Evolutionary conservation across 352 stramenopile species (phyloP).

Genomic region (Globisporangium echinulatum): DNA sequence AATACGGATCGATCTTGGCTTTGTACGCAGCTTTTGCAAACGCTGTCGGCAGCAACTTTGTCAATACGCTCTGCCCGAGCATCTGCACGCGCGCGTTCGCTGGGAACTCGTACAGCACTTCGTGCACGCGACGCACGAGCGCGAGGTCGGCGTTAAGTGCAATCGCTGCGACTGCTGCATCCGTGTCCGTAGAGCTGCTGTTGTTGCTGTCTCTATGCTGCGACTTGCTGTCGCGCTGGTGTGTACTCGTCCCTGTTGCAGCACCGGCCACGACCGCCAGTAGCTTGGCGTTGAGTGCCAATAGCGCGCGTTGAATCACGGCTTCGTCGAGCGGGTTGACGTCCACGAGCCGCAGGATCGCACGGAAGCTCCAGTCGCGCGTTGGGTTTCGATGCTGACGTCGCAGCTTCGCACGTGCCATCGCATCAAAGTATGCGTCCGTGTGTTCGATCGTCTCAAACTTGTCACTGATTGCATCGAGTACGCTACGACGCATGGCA

Average conservation of each 20-base stretch:
- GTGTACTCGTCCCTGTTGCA: too few relatives aligned
- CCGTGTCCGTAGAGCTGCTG: neutral
- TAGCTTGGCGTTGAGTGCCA: constrained; percentile 60
- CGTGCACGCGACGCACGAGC: constrained; percentile 54
- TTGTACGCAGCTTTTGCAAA: constrained; percentile 70
- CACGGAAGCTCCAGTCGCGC: constrained; percentile 30
- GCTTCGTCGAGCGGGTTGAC: constrained; percentile 55
- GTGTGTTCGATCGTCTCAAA: constrained; percentile 52
- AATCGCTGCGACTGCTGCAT: constrained; percentile 30
- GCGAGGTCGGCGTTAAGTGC: constrained; percentile 44
- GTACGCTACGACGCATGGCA: constrained; percentile 5
- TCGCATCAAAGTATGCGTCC: constrained; percentile 40
- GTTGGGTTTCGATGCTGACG: constrained; percentile 48
- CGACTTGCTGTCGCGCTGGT: constrained; percentile 7
- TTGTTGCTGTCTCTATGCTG: neutral
- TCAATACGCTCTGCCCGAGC: constrained; percentile 39
- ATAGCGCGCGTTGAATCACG: constrained; percentile 43
- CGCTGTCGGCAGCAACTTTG: constrained; percentile 51
- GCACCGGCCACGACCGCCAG: constrained; percentile 7
- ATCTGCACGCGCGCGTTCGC: constrained; percentile 54
- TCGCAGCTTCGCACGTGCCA: constrained; percentile 54
- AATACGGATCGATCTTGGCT: constrained; percentile 68
- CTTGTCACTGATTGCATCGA: constrained; percentile 25
- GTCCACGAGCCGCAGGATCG: constrained; percentile 53
- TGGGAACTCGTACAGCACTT: constrained; percentile 59